A percentile compares a stretch with the other conserved stretches of the same genome.
phyloP scores from a whole-genome alignment of 176 grass and related monocot genomes.

The Oryza australiensis region DNA sequence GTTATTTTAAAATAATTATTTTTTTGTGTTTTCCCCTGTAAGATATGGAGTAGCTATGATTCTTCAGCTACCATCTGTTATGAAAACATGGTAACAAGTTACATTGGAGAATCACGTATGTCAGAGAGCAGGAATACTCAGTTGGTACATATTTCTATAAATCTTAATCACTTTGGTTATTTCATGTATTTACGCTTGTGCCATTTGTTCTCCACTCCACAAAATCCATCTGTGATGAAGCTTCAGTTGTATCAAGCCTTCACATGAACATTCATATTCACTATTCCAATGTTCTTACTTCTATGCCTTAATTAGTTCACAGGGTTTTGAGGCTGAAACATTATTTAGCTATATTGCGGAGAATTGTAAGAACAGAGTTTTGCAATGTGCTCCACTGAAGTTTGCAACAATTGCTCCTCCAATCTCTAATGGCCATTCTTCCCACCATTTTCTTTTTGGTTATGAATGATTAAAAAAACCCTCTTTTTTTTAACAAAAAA shows the following conservation, averaged over 20 bases:
- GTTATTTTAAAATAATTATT: constrained; percentile 11
- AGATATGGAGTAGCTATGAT: constrained; percentile 50
- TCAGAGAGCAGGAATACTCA: constrained; percentile 40
- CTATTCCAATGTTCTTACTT: background rate
- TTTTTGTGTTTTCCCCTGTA: constrained; percentile 7
- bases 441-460: background rate
- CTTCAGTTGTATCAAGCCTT: background rate
- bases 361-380: background rate
- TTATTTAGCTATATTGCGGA: background rate
- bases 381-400: background rate
- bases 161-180: constrained; percentile 14
- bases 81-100: constrained; percentile 38
- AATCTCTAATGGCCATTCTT: background rate
- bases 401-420: constrained; percentile 8
- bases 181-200: constrained; percentile 2
- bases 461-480: background rate
- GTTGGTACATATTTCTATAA: constrained; percentile 53
- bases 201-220: background rate
- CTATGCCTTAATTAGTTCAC: background rate
- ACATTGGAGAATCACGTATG: constrained; percentile 40
- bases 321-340: constrained; percentile 8
- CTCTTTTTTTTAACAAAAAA: background rate
- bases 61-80: constrained; percentile 34
- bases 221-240: background rate
- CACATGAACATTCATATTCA: background rate